phyloP scores from a whole-genome alignment of 1,139 yeast species.

The Suhomyces wounanorum region DNA sequence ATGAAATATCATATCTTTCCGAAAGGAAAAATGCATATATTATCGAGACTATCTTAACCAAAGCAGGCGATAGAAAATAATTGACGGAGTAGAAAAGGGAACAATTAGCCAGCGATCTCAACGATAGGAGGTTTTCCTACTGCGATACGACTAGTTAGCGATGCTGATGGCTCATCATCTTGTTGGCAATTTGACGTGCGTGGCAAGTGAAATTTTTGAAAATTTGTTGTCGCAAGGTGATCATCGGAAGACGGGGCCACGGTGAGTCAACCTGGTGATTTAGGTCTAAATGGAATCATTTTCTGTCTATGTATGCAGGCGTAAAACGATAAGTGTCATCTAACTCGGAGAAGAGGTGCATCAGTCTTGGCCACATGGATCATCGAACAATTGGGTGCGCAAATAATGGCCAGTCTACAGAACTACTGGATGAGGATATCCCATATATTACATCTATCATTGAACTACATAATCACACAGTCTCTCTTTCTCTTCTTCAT shows the following conservation, averaged over 20 bases:
- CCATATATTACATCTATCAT: constrained; percentile 2
- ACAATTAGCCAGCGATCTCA: background rate
- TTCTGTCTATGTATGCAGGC: background rate
- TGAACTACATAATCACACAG: constrained; percentile 33
- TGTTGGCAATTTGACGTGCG: background rate
- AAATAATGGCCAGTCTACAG: too few species aligned
- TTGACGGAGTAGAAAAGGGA: background rate
- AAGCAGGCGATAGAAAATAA: background rate
- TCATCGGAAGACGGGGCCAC: background rate
- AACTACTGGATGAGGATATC: background rate
- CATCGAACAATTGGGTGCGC: too few species aligned
- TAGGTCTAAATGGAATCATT: background rate
- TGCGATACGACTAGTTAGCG: background rate
- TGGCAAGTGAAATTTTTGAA: background rate
- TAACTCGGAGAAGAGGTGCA: background rate
- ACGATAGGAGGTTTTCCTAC: background rate
- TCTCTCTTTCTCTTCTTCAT: constrained; percentile 35
- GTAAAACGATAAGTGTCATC: background rate
- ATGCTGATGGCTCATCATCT: background rate
- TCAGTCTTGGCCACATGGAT: too few species aligned
- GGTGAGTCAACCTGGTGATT: background rate
- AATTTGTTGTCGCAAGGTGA: background rate
- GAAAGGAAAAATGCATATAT: background rate
- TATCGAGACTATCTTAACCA: background rate
- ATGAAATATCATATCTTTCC: background rate